phyloP scores from a whole-genome alignment of 2,329 filamentous ascomycete species.

The Apiospora saccharicola region DNA sequence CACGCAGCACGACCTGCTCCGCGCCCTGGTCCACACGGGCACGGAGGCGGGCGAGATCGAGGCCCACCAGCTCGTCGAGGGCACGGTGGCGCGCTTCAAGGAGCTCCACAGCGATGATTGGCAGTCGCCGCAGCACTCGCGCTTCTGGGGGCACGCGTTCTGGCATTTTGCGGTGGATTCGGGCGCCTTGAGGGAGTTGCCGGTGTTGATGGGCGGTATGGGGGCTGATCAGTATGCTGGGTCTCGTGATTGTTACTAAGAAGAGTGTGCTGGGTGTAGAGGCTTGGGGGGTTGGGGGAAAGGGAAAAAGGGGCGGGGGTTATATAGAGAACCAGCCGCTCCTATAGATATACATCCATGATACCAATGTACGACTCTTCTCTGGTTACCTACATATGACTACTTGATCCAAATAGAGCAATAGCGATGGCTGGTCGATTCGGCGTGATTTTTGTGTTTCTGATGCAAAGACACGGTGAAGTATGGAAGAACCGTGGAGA shows the following conservation, averaged over 20 bases:
- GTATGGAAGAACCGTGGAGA: background rate
- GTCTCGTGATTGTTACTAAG: too few species aligned
- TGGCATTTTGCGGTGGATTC: constrained; percentile 34
- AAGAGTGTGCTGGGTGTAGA: background rate
- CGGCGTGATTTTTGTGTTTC: background rate
- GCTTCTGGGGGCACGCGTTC: constrained; percentile 38
- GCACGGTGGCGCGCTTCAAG: constrained; percentile 34
- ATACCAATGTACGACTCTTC: background rate
- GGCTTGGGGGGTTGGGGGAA: background rate
- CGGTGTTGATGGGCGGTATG: background rate
- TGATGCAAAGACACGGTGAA: background rate
- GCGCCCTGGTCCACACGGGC: constrained; percentile 34
- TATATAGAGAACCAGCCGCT: background rate
- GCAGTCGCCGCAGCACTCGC: constrained; percentile 23
- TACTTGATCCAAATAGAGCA: background rate
- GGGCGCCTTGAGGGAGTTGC: constrained; percentile 24
- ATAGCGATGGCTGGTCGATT: background rate
- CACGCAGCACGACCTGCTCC: constrained; percentile 53
- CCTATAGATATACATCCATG: background rate
- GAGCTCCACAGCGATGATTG: constrained; percentile 25
- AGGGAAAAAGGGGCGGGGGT: background rate
- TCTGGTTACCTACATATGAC: background rate
- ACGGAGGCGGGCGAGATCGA: constrained; percentile 29
- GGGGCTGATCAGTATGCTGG: background rate
- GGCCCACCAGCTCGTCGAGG: constrained; percentile 36